phyloP scores from a whole-genome alignment of 2,329 filamentous ascomycete genomes.

The Cercospora beticola region DNA sequence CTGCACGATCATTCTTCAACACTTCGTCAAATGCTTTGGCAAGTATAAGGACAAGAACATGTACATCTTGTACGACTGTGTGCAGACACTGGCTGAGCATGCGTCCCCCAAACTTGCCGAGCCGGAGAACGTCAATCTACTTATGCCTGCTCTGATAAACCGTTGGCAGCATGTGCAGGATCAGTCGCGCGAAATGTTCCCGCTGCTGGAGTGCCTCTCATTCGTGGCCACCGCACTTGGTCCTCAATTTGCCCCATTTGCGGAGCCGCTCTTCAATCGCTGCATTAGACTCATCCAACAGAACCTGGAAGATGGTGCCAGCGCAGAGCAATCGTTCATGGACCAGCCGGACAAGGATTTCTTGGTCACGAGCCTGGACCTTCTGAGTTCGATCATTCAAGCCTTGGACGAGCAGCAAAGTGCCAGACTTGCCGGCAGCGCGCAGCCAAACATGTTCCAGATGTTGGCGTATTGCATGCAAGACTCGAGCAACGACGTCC shows the following conservation, averaged over 20 bases:
- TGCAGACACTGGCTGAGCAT: conserved; percentile 92
- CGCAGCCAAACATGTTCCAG: conserved; percentile 84
- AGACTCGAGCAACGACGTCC: conserved; percentile 84
- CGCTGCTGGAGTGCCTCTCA: conserved; percentile 91
- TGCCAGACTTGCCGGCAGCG: conserved; percentile 70
- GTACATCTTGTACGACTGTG: conserved; percentile 97
- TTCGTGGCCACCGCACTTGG: conserved; percentile 88
- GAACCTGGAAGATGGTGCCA: conserved; percentile 79
- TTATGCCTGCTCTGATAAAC: conserved; percentile 90
- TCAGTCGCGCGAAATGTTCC: conserved; percentile 89
- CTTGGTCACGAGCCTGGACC: conserved; percentile 88
- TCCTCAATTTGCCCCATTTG: conserved; percentile 78
- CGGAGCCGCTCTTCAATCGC: conserved; percentile 77
- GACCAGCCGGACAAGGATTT: conserved; percentile 95
- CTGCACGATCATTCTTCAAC: conserved; percentile 82
- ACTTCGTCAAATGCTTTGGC: conserved; percentile 87
- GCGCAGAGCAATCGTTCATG: conserved; percentile 65
- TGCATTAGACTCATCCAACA: conserved; percentile 89
- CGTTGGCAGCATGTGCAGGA: conserved; percentile 86
- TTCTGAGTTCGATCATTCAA: conserved; percentile 90
- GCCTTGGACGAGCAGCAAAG: conserved; percentile 74
- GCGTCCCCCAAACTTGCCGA: conserved; percentile 79
- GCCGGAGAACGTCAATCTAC: conserved; percentile 73
- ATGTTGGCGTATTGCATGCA: conserved; percentile 89
- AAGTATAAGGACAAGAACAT: conserved; percentile 99